Base-by-base conservation (phyloP, 1,139 yeast genomes). In the Magnusiomyces fungicola region DNA sequence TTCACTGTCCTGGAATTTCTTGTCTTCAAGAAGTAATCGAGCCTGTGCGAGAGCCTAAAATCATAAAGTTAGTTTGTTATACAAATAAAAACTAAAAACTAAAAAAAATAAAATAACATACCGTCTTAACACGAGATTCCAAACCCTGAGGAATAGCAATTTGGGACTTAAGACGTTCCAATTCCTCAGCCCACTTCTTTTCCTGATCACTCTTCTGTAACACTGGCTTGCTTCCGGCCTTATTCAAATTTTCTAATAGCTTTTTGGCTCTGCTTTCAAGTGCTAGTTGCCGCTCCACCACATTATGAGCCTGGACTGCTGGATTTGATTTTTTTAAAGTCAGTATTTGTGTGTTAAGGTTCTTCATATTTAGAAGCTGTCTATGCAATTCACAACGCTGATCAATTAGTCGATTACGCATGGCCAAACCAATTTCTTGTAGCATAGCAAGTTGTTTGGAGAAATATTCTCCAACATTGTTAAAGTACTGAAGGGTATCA, bases 111-210 rank as follows among this genome's bases (percentile, higher is more conserved):
- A 12, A 42, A 42, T 12, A 29, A 41, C 45, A 19, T 30, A 42
- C 45, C 12, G 36, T 55, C 18, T 47, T 51, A 30, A 54, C 51
- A 2, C 63, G 56, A 14, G 48, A 45, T n/a, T 57, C 62, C 29
- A 60, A 48, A 1, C 63, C 63, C 24, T 47, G 39, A 10, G 53
- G 18, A 12, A 43, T 50, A 19, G 55, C 51, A 24, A 60, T 49
- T n/a, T 48, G 47, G 14, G 49, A 43, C 41, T 58, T 56, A 30
- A 63, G 53, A 12, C 65, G 60, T 45, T 65, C 66, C 14, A 76
- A 62, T 55, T 74, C 79, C 24, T 60, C 65, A 54, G 71, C 68
- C 79, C 79, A 76, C 32, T 59, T 62, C 53, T 64, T 61, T 56
- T 76, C 81, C 14, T 68, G 62, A 1, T 63, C 62, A 45, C 72